A percentile compares a stretch with the other conserved stretches of the same genome.
Evolutionary conservation across 306 rosid genomes (phyloP).

Genomic region (Dalbergia oliveri): DNA sequence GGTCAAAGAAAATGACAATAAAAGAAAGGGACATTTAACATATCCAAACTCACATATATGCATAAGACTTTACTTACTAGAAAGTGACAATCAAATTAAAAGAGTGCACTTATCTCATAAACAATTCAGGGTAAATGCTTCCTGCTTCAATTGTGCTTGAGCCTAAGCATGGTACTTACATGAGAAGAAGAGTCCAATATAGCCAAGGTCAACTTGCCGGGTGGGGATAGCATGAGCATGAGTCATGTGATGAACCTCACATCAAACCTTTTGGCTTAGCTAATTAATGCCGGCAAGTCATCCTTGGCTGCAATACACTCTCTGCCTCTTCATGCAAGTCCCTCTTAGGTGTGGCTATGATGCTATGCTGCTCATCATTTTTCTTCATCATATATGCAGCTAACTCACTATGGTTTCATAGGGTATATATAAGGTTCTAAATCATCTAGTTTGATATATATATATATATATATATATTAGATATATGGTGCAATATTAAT

Average conservation of each 20-base stretch:
- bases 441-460: neutral
- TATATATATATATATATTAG: neutral
- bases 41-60: constrained; percentile 2
- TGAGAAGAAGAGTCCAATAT: constrained; percentile 55
- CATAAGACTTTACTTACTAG: neutral
- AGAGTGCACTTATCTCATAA: constrained; percentile 36
- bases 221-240: neutral
- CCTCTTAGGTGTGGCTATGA: constrained; percentile 44
- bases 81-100: neutral
- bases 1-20: constrained; percentile 23
- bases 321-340: constrained; percentile 60
- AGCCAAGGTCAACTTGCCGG: constrained; percentile 74
- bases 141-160: constrained; percentile 1
- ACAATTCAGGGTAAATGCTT: neutral
- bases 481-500: constrained; percentile 23
- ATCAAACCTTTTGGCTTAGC: neutral
- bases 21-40: constrained; percentile 11
- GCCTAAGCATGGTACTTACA: constrained; percentile 54
- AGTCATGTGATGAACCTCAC: neutral
- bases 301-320: constrained; percentile 64
- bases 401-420: constrained; percentile 19
- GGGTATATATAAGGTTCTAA: constrained; percentile 2
- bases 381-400: constrained; percentile 33
- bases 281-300: constrained; percentile 63
- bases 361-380: neutral